Evolutionary conservation across 2,329 filamentous ascomycete species (phyloP), one percentile per base, ranked within the genome.

Genomic region (Fusarium nematophilum): DNA sequence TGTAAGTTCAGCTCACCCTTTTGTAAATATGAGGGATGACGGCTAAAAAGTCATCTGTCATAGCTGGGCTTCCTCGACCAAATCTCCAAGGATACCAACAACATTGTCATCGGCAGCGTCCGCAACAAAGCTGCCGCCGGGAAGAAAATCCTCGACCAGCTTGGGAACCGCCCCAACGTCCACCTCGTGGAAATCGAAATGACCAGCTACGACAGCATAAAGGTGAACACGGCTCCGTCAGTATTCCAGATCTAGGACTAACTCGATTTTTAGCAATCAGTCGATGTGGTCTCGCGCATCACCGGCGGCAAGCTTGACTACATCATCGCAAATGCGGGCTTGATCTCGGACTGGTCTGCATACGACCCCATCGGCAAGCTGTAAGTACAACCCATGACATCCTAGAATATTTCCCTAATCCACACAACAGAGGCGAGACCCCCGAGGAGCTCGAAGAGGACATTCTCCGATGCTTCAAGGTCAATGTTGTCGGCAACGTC

Each of bases 401-500:
- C 4, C 21, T 21, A n/a, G 21, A 21, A 21, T 21, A 21, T 21
- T 21, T 21, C n/a, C n/a, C 21, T 21, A 21, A 21, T 21, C 21
- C 21, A 21, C 4, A 21, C 21, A n/a, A n/a, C 6, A 21, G 21
- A 21, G 21, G 21, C 21, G 21, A 21, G 21, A 21, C 21, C 21
- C 21, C 21, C 6, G 21, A 21, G 21, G 21, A 21, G 8, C 42
- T 63, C 3, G 52, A 58, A 18, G 18, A 51, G 8, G 54, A 63
- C n/a, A 21, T 52, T 21, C 2, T 45, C 9, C n/a, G 38, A 7
- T 30, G 34, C 9, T 77, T 82, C 57, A 66, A 80, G 4, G 74
- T 73, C 59, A 87, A 87, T 52, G 79, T 83, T 13, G 27, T 83
- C 21, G 82, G 77, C 38, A 78, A 81, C 49, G 72, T 86, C 54